Base-by-base conservation (phyloP, 305 asterid species). In the Fraxinus nigra region DNA sequence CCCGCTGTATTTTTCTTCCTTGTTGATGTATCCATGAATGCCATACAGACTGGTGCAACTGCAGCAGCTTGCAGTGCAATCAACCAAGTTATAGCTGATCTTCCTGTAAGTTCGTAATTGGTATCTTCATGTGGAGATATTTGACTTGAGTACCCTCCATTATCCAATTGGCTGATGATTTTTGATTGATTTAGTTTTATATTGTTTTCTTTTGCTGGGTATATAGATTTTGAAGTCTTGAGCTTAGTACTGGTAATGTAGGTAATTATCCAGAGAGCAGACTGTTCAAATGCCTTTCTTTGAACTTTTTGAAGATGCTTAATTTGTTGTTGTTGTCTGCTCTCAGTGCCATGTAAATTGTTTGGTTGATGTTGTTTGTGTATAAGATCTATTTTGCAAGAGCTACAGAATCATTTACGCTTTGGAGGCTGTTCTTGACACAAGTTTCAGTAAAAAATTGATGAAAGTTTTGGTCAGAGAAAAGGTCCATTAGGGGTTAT, bases 1-100 rank as follows among this genome's bases (percentile, higher is more conserved):
- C 93, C 94, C 13, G 90, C 94, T 78, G 90, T 89, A 35, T 91
- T 85, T 72, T 91, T 89, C 87, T 91, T 91, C 86, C 87, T 91
- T 37, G 82, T 91, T 82, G 94, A 91, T 72, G 94, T 89, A 67
- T 91, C 94, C 82, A 86, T 89, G 90, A 88, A 89, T 80, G 89
- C 94, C 24, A 72, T 91, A 67, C 90, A 91, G 89, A 91, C 92
- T 38, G 94, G 94, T 84, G 92, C 91, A 75, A 84, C 89, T 74
- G 91, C 88, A 24, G 90, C 90, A 79, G 88, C 93, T 56, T 90
- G 91, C 78, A 86, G 89, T 80, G 92, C 92, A 22, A 88, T 90
- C 77, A 87, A 81, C 85, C 90, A 85, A 88, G 87, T 88, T 81
- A 81, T 88, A 80, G 78, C 80, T 69, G 93, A 88, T 88, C 90